phyloP scores from a whole-genome alignment of 805 yeast genomes.

The Lipomyces yamanashiensis region DNA sequence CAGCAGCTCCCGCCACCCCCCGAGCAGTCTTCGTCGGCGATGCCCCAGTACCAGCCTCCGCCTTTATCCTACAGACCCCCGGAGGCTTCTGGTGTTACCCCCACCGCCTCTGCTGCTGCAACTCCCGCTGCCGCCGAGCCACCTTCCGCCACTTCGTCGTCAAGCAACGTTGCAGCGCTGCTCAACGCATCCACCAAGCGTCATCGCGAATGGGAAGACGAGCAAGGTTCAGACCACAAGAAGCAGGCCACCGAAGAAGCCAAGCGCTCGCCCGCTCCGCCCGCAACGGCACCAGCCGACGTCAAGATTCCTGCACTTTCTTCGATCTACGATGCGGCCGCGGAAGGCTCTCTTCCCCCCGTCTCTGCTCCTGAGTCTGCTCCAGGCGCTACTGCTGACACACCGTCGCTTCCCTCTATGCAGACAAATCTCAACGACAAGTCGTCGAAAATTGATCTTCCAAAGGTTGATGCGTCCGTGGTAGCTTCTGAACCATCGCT shows the following conservation, averaged over 20 bases:
- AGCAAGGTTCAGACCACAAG: conserved; percentile 22
- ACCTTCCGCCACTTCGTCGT: conserved; percentile 10
- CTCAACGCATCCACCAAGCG: conserved; percentile 25
- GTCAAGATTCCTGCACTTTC: conserved; percentile 31
- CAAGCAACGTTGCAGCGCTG: conserved; percentile 11
- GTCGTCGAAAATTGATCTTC: conserved; percentile 5
- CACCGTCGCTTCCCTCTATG: conserved; percentile 13
- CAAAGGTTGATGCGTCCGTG: conserved; percentile 6
- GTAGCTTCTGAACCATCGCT: conserved; percentile 8
- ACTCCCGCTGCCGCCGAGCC: neutral
- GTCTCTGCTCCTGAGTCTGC: conserved; percentile 8
- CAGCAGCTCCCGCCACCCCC: conserved; percentile 44
- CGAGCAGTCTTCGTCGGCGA: conserved; percentile 34
- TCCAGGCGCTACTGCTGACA: conserved; percentile 2
- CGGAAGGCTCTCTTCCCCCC: conserved; percentile 8
- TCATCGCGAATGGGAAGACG: conserved; percentile 35
- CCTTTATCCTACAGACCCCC: conserved; percentile 25
- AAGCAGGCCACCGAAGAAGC: conserved; percentile 33
- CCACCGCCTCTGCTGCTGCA: conserved; percentile 13
- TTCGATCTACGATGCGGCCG: conserved; percentile 22
- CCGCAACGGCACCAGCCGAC: conserved; percentile 8
- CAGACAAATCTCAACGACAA: conserved; percentile 8
- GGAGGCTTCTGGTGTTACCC: neutral
- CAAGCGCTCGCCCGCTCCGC: conserved; percentile 10
- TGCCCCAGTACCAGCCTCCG: conserved; percentile 38